Evolutionary conservation across 148 eudicot species (phyloP).

Genomic region (Vaccinium macrocarpon): DNA sequence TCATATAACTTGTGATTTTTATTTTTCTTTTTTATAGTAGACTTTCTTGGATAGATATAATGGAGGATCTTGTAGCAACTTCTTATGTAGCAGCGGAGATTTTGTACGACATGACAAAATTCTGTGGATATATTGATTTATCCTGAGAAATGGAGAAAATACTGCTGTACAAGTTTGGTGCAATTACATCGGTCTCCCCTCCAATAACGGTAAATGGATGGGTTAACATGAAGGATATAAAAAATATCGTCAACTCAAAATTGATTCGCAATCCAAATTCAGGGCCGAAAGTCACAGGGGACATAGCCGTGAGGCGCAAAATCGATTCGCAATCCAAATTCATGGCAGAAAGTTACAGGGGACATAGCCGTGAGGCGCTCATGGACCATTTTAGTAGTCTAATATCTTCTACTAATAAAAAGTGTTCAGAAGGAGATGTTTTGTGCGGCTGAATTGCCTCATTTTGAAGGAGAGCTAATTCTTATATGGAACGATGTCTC

Average conservation of each 20-base stretch:
- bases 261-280: neutral
- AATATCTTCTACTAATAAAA: no score
- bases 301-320: neutral
- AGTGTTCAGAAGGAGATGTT: no score
- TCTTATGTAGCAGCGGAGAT: neutral
- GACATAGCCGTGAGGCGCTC: neutral
- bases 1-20: neutral
- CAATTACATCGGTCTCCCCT: neutral
- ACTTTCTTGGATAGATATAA: neutral
- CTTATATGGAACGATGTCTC: no score
- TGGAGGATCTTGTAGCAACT: no score
- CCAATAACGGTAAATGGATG: neutral
- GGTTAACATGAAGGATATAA: no score
- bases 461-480: no score
- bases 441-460: no score
- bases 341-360: neutral
- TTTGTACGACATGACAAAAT: neutral
- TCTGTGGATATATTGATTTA: neutral
- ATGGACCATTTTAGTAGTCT: neutral
- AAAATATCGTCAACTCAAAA: no score
- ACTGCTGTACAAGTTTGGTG: neutral
- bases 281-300: neutral
- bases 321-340: neutral
- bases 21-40: neutral
- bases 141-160: neutral